Base-by-base conservation (phyloP, 177 flowering plant species). In the Vitis hybrid region DNA sequence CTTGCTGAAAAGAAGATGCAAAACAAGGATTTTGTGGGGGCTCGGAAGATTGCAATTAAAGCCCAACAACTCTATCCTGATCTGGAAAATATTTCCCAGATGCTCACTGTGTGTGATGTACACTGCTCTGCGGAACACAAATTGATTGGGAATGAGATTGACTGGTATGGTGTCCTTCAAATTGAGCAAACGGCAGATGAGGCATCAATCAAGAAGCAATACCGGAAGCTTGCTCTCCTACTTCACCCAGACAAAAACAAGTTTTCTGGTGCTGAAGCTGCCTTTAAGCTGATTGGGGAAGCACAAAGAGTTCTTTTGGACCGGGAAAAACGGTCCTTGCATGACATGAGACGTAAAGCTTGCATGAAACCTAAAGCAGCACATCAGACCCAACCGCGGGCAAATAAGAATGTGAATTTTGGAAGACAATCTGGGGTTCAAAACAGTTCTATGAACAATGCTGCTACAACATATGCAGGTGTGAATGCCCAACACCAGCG, bases 171-270 rank as follows among this genome's bases (percentile, higher is more conserved):
- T 6, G 82, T 94, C 8, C 96, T 94, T 74, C 86, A 91, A 68
- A 46, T 94, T 72, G 88, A 82, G 64, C 77, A 74, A 48, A 75
- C 81, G 2, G 88, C 94, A 5, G 86, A 90, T 77, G 98, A 89
- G 49, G 68, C 74, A 8, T 40, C 80, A 7, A 86, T 94, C 60
- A 93, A 77, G 83, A 91, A 87, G 77, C 99, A 94, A 70, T 92
- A 79, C 70, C 69, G 89, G 65, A 91, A 86, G 77, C 78, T 90
- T 64, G 97, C 97, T 46, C 87, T 94, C 21, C 75, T 56, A 6
- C 93, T 94, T 66, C 97, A 92, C 77, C 98, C 98, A 54, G 97
- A 94, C 65, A 92, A 94, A 76, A 94, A 92, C 77, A 86, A 87
- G 68, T 86, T 90, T 73, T 35, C 86, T 52, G 94, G 91, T 27